Conservation (phyloP, 1,284 basidiomycete genomes). For the Mrakiaceae sp. region DNA sequence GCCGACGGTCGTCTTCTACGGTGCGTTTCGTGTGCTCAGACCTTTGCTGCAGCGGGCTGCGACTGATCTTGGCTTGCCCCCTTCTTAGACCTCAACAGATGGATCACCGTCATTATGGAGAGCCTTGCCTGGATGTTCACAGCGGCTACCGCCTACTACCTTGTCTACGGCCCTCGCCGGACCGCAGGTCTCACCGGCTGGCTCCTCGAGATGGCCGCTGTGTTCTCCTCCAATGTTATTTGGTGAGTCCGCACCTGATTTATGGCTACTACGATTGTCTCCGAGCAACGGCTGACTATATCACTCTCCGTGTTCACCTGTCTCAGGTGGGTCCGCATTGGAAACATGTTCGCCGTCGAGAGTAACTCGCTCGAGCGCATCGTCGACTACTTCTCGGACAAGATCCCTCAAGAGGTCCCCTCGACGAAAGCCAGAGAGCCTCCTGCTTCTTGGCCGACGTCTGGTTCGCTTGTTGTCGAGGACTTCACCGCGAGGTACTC, state of each 20-base stretch:
- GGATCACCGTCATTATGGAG: conserved; percentile 29
- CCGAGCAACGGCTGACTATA: too few relatives aligned
- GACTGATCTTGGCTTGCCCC: too few relatives aligned
- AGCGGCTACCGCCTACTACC: conserved; percentile 26
- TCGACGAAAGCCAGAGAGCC: conserved; percentile 44
- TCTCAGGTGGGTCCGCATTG: not conserved
- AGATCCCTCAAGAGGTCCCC: conserved; percentile 57
- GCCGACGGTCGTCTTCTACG: conserved; percentile 22
- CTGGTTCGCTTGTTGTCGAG: conserved; percentile 53
- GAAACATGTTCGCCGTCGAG: not conserved
- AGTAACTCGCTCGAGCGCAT: conserved; percentile 49
- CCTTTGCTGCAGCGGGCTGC: too few relatives aligned
- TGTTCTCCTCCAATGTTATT: not conserved
- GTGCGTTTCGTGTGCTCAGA: conserved; percentile 18
- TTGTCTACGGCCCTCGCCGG: conserved; percentile 27
- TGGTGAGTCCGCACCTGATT: conserved; percentile 22
- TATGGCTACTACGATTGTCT: too few relatives aligned
- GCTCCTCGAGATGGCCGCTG: not conserved
- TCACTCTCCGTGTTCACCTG: too few relatives aligned
- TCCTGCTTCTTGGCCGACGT: conserved; percentile 66
- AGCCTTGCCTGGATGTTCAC: conserved; percentile 33
- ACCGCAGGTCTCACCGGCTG: not conserved
- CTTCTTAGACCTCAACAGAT: conserved; percentile 24
- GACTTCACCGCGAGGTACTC: conserved; percentile 35
- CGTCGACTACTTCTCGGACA: conserved; percentile 46